phyloP scores from a whole-genome alignment of 495 filamentous ascomycete species.

The Penicillium paradoxum region DNA sequence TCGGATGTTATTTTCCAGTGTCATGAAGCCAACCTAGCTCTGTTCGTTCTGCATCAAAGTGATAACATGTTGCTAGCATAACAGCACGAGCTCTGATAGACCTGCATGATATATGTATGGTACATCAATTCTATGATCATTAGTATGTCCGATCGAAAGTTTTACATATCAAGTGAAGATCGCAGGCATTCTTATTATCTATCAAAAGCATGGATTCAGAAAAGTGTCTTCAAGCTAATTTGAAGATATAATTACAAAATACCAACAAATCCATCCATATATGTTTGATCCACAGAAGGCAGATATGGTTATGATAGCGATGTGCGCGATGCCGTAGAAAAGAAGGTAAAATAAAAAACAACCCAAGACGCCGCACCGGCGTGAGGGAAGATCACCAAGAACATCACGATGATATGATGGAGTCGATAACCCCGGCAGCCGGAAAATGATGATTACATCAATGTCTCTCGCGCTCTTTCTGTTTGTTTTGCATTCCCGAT shows the following conservation, averaged over 20 bases:
- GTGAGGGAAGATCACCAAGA: neutral
- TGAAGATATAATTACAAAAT: neutral
- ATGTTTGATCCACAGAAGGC: neutral
- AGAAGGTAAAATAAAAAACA: neutral
- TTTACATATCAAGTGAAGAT: no score
- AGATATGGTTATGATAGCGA: neutral
- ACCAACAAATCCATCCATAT: neutral
- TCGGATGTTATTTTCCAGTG: neutral
- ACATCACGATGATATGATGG: neutral
- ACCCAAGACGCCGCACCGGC: neutral
- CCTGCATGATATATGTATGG: no score
- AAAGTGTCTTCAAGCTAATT: neutral
- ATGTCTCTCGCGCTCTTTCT: neutral
- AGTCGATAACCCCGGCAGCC: neutral
- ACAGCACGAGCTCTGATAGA: no score
- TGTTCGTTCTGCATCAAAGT: no score
- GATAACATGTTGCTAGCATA: neutral
- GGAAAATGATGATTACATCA: slow-evolving; percentile 6
- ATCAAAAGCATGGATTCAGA: neutral
- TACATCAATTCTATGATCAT: no score
- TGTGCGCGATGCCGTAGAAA: neutral
- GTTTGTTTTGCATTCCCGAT: neutral
- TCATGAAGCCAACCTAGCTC: neutral
- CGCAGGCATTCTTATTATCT: no score
- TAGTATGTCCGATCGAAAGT: no score